Conservation (phyloP, 2,329 filamentous ascomycete genomes). For the Huntiella bhutanensis region DNA sequence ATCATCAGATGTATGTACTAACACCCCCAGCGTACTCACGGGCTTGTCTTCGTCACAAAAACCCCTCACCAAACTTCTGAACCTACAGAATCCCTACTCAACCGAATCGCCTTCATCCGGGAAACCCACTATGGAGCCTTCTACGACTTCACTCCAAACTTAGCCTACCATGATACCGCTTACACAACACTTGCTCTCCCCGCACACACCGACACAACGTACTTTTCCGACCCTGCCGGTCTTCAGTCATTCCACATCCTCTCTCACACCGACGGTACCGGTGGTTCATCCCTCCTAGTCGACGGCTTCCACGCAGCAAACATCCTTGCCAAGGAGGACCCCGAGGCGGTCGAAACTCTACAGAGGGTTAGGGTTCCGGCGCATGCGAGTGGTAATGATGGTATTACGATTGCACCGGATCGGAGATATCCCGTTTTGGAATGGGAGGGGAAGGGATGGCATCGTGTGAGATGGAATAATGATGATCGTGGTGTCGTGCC, state of each 20-base stretch:
- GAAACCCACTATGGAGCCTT: slow-evolving; percentile 74
- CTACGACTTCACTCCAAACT: slow-evolving; percentile 72
- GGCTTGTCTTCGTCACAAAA: slow-evolving; percentile 59
- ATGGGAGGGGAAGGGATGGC: slow-evolving; percentile 22
- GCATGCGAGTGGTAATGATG: slow-evolving; percentile 80
- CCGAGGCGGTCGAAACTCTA: slow-evolving; percentile 38
- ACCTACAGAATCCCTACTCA: slow-evolving; percentile 54
- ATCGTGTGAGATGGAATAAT: slow-evolving; percentile 78
- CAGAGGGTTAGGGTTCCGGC: slow-evolving; percentile 41
- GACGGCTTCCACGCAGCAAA: slow-evolving; percentile 65
- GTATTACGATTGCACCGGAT: slow-evolving; percentile 60
- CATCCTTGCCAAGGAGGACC: slow-evolving; percentile 35
- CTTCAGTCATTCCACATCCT: slow-evolving; percentile 86
- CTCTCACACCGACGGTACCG: slow-evolving; percentile 36
- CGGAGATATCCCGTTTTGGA: slow-evolving; percentile 54
- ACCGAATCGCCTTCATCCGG: slow-evolving; percentile 70
- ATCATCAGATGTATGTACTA: not conserved
- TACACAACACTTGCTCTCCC: slow-evolving; percentile 73
- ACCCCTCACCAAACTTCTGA: slow-evolving; percentile 47
- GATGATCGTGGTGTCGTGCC: slow-evolving; percentile 61
- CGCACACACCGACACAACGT: slow-evolving; percentile 86
- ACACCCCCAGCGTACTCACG: slow-evolving; percentile 38
- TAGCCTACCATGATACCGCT: slow-evolving; percentile 73
- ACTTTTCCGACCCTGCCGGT: slow-evolving; percentile 82
- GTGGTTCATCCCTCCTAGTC: slow-evolving; percentile 64